Base-by-base conservation (phyloP, 2,329 filamentous ascomycete species). In the Sarocladiaceae sp. region DNA sequence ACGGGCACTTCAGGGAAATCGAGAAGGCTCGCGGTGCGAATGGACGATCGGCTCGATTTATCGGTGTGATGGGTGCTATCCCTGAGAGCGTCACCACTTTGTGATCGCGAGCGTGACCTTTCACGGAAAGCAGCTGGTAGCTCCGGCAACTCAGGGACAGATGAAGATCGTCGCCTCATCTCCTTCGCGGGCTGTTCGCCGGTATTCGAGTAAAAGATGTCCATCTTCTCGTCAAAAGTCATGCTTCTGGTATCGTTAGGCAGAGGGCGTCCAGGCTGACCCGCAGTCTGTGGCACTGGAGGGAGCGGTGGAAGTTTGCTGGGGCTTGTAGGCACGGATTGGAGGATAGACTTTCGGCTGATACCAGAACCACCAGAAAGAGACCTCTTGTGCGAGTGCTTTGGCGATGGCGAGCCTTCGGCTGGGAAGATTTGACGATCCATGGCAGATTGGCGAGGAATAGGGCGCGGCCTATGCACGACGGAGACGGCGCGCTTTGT, bases 221-320 rank as follows among this genome's bases (percentile, higher is more conserved):
- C 66, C 66, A 82, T 78, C 61, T 82, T 82, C 58, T 82, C 79
- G 50, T 81, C 70, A 55, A 80, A 74, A 0, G 77, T 80, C 79
- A 82, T 82, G 60, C 77, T 82, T 62, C 74, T 76, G 3, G 77
- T 80, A 54, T 78, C 65, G 54, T 80, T 81, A 2, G 77, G 74
- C 5, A 72, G 67, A 17, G 78, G 68, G 15, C 74, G 64, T 35
- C 63, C 53, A 6, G 68, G 58, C 15, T 65, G 59, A 7, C 67
- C 66, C 17, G 71, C 68, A 53, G 66, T 76, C 48, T 69, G 71
- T 1, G 79, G 76, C 1, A 74, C 67, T 17, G 69, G 64, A 6
- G 77, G 77, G n/a, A 80, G 68, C 20, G 78, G 75, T 6, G 78
- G 77, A n/a, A 82, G 67, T 48, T 72, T 65, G 4, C 69, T 75